Base-by-base conservation (phyloP, 2,329 filamentous ascomycete species). In the Colletotrichum camelliae region DNA sequence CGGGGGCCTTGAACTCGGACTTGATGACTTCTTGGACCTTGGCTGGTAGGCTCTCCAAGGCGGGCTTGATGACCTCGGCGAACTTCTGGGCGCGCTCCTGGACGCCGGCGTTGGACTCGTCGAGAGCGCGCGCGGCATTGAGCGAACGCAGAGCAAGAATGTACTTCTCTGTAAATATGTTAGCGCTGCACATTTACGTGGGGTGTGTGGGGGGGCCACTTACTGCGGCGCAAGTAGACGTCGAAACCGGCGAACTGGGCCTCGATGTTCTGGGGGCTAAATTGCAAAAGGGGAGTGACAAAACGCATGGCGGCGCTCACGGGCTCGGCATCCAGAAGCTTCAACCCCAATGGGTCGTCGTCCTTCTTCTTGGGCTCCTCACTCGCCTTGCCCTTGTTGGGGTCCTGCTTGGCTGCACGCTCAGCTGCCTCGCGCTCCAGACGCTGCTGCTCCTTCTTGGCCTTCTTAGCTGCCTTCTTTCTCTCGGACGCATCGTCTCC, bases 401-500 rank as follows among this genome's bases (percentile, higher is more conserved):
- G 95, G 78, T 98, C 96, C 78, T 94, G 93, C 87, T 95, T 95
- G 43, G 94, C 92, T 24, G 92, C 91, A 81, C 93, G 95, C 79
- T 96, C 95, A 31, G 93, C 93, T 55, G 96, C 95, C 79, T 95
- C 93, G 81, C 95, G 93, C 83, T 96, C 94, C 39, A 93, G 77
- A 15, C 86, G 84, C 80, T 88, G 86, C 75, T 86, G 84, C 80
- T 96, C 95, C 83, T 95, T 97, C 85, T 94, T 95, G 1, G 95
- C 95, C 87, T 98, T 98, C 88, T 98, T 98, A 33, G 94, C 89
- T 0, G 94, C 95, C 88, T 96, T 98, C 88, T 96, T 98, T 79
- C 91, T 92, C 80, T 96, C 95, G 24, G 91, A 88, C 2, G 92
- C 87, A 75, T 92, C 91, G 12, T 92, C 90, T 3, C 86, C 87